Conservation (phyloP, 306 rosid species). For the Clitoria ternatea region DNA sequence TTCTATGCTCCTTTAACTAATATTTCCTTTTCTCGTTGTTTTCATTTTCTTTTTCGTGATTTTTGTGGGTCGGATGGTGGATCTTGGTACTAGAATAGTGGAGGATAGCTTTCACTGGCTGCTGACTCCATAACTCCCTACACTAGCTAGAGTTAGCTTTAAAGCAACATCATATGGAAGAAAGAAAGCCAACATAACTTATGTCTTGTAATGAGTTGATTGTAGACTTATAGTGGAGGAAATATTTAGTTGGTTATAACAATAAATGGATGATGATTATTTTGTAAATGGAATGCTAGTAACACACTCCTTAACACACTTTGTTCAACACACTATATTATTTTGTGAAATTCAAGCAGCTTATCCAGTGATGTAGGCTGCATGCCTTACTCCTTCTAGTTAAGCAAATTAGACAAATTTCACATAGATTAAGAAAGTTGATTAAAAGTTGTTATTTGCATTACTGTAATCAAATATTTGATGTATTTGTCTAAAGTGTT, state of each 20-base stretch:
- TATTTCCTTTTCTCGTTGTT: neutral
- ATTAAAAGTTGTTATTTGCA: too few relatives aligned
- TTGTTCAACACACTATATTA: neutral
- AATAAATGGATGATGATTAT: neutral
- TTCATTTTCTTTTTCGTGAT: neutral
- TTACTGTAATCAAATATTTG: too few relatives aligned
- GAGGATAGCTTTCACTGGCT: constrained; percentile 11
- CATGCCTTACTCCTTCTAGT: too few relatives aligned
- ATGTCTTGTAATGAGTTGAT: neutral
- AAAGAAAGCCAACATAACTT: neutral
- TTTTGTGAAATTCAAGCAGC: neutral
- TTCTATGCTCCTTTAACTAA: neutral
- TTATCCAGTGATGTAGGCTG: neutral
- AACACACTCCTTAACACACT: neutral
- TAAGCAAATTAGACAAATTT: too few relatives aligned
- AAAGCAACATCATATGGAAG: constrained; percentile 1
- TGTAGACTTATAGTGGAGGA: neutral
- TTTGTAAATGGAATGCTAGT: neutral
- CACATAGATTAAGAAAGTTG: too few relatives aligned
- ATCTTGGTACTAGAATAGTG: neutral
- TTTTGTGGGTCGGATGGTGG: neutral
- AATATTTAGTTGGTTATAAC: neutral
- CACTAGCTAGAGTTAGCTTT: constrained; percentile 14
- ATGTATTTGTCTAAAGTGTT: too few relatives aligned
- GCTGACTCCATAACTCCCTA: neutral